Conservation (phyloP, 345 rosid genomes). For the Arabis alpina region DNA sequence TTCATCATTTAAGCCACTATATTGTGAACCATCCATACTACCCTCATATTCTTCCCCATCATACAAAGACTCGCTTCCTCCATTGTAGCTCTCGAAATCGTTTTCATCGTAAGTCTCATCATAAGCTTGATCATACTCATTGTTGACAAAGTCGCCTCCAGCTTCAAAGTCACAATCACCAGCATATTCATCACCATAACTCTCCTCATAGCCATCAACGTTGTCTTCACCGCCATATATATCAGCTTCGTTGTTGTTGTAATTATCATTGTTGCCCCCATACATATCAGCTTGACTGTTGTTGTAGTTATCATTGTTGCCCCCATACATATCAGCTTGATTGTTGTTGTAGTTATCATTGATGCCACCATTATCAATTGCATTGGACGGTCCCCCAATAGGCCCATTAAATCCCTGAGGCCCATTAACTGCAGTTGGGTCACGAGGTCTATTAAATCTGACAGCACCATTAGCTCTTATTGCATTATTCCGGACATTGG, state of each 20-base stretch:
- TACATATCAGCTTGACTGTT: not conserved
- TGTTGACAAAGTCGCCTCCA: not conserved
- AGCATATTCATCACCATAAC: constrained; percentile 22
- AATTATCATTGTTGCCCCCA: constrained; percentile 31
- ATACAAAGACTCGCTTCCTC: constrained; percentile 38
- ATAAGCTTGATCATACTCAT: constrained; percentile 27
- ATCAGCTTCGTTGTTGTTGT: constrained; percentile 12
- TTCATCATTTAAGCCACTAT: constrained; percentile 8
- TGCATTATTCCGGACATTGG: constrained; percentile 19
- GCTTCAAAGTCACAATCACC: constrained; percentile 23
- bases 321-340: constrained; percentile 15
- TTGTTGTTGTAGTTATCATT: constrained; percentile 30
- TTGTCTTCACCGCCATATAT: constrained; percentile 20
- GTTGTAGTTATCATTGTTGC: constrained; percentile 33
- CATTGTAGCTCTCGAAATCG: constrained; percentile 28
- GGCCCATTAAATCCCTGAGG: constrained; percentile 31
- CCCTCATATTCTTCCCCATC: constrained; percentile 25
- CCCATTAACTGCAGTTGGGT: constrained; percentile 1
- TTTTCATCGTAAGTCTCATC: constrained; percentile 31
- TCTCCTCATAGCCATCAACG: constrained; percentile 8
- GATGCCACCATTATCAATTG: constrained; percentile 24
- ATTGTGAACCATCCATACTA: constrained; percentile 19
- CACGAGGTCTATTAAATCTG: constrained; percentile 24
- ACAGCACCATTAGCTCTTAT: constrained; percentile 5
- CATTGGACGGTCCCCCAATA: constrained; percentile 27